Evolutionary conservation across 2,329 filamentous ascomycete genomes (phyloP).

Genomic region (Rhinocladiella similis): DNA sequence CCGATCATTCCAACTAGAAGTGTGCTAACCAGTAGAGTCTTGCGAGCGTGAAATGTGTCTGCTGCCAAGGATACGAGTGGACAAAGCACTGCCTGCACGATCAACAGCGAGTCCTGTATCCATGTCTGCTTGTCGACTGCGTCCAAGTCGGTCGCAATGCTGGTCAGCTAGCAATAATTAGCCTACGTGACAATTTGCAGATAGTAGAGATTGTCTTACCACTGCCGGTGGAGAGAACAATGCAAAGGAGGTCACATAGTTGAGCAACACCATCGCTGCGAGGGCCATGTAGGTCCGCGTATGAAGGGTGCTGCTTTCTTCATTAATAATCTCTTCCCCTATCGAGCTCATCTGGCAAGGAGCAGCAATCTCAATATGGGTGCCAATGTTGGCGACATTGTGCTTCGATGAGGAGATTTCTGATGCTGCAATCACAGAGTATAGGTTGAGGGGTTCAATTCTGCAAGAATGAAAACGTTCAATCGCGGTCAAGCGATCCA

Average conservation of each 20-base stretch:
- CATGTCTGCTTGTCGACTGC: background rate
- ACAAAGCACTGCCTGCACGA: conserved; percentile 12
- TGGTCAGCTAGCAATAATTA: background rate
- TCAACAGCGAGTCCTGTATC: conserved; percentile 7
- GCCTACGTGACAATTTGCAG: background rate
- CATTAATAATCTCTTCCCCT: too few relatives aligned
- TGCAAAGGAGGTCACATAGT: background rate
- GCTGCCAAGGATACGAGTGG: conserved; percentile 7
- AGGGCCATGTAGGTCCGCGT: conserved; percentile 2
- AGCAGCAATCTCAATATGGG: too few relatives aligned
- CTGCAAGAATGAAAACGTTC: too few relatives aligned
- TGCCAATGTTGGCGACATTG: too few relatives aligned
- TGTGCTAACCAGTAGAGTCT: conserved; percentile 2
- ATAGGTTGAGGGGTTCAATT: too few relatives aligned
- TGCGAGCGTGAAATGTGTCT: conserved; percentile 17
- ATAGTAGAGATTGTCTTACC: background rate
- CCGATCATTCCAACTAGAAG: conserved; percentile 10
- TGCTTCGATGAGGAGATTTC: too few relatives aligned
- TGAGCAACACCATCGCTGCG: background rate
- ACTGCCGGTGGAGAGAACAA: background rate
- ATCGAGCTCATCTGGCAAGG: too few relatives aligned
- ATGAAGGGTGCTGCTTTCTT: too few relatives aligned
- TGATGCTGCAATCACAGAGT: too few relatives aligned
- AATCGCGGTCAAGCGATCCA: too few relatives aligned
- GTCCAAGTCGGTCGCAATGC: background rate